phyloP scores from a whole-genome alignment of 164 flowering plant genomes.

The Annona squamosa region DNA sequence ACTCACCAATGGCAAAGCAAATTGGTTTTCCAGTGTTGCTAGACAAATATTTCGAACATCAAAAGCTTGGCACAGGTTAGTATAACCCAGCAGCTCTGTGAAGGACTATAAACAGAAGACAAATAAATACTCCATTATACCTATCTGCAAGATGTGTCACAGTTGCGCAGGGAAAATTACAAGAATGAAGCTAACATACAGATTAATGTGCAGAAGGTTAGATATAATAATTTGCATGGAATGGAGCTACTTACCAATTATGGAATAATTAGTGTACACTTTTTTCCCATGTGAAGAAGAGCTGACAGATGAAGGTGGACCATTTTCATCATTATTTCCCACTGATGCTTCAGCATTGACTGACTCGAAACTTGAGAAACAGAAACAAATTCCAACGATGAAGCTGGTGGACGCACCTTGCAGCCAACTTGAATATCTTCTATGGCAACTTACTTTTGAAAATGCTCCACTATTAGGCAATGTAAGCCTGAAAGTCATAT shows the following conservation, averaged over 20 bases:
- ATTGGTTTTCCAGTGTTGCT: background rate
- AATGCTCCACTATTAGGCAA: conserved; percentile 29
- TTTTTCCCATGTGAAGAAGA: conserved; percentile 60
- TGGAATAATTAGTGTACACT: conserved; percentile 66
- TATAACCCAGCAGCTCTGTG: background rate
- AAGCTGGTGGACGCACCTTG: conserved; percentile 40
- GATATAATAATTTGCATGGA: background rate
- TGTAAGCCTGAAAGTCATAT: conserved; percentile 31
- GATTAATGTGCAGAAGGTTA: background rate
- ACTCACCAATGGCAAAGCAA: too few relatives aligned
- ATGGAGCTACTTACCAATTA: conserved; percentile 49
- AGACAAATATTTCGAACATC: background rate
- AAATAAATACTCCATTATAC: background rate
- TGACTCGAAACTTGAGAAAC: conserved; percentile 45
- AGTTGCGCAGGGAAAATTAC: background rate
- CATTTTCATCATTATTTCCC: conserved; percentile 21
- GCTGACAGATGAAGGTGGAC: conserved; percentile 21
- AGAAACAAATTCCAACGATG: conserved; percentile 44
- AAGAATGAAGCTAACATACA: background rate
- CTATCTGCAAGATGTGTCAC: background rate
- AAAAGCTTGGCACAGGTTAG: background rate
- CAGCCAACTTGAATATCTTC: conserved; percentile 32
- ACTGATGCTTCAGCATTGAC: conserved; percentile 49
- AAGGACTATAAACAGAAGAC: background rate
- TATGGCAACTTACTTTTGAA: conserved; percentile 35